Conservation (phyloP, 1,139 yeast species). For the Debaryomyces robertsiae region DNA sequence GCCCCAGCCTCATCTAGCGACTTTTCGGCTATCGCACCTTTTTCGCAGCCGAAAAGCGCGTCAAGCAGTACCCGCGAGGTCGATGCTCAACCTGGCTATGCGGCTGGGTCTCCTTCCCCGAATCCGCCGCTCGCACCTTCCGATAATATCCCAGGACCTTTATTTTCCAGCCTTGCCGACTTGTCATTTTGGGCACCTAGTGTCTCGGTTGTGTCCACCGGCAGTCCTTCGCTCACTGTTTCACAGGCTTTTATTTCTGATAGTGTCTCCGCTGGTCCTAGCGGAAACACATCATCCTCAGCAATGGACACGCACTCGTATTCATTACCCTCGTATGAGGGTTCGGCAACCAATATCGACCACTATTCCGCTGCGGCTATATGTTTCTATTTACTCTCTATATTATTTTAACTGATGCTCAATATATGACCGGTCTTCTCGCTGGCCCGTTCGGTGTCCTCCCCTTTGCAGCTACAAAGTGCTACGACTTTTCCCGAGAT, state of each 20-base stretch:
- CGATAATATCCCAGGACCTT: no score
- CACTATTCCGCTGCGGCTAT: neutral
- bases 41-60: neutral
- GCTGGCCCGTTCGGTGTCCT: no score
- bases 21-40: neutral
- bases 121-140: no score
- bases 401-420: conserved; percentile 1
- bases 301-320: neutral
- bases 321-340: neutral
- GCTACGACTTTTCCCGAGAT: no score
- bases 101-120: neutral
- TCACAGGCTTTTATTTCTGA: no score
- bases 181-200: no score
- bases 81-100: neutral
- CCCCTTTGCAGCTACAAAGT: conserved; percentile 4
- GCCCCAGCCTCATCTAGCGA: neutral
- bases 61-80: neutral
- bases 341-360: neutral
- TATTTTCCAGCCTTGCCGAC: no score
- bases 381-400: neutral
- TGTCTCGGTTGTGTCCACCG: no score
- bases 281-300: neutral
- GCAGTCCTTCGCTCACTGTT: no score
- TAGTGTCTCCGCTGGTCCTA: no score
- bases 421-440: neutral